phyloP scores from a whole-genome alignment of 2,329 filamentous ascomycete species.

The Sphaerulina populicola region DNA sequence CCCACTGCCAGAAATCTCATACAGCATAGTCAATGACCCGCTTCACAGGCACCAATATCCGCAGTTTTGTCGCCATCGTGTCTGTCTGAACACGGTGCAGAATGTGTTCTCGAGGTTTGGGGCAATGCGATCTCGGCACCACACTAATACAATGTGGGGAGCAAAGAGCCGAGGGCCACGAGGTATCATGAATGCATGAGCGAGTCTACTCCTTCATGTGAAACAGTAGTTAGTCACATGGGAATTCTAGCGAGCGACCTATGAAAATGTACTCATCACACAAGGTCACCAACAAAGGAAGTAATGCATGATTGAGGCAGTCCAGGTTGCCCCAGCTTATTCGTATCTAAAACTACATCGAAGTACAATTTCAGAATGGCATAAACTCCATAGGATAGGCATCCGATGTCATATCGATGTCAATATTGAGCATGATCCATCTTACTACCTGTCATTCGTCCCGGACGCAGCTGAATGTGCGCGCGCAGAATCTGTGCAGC shows the following conservation, averaged over 20 bases:
- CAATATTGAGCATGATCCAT: conserved; percentile 12
- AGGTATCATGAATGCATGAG: no score
- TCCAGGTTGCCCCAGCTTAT: conserved; percentile 9
- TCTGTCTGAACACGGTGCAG: neutral
- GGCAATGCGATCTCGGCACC: conserved; percentile 7
- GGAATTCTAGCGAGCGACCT: no score
- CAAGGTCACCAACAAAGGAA: neutral
- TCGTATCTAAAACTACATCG: conserved; percentile 23
- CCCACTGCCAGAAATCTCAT: conserved; percentile 22
- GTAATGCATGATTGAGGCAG: neutral
- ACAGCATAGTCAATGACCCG: conserved; percentile 53
- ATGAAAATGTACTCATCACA: neutral
- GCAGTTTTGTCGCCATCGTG: conserved; percentile 40
- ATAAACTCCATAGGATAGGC: conserved; percentile 4
- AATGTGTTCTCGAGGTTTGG: neutral
- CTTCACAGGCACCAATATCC: conserved; percentile 50
- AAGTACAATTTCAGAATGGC: conserved; percentile 23
- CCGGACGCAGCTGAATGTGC: conserved; percentile 8
- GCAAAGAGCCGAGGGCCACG: conserved; percentile 9
- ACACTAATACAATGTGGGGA: conserved; percentile 1
- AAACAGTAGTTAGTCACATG: no score
- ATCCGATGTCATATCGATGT: conserved; percentile 18
- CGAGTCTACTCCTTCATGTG: no score
- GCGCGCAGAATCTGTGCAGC: conserved; percentile 11
- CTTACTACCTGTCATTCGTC: conserved; percentile 16